A percentile compares a stretch with the other conserved stretches of the same genome.
Conservation (phyloP, 371 early-diverging fungal species). For the Syncephalastrum racemosum region DNA sequence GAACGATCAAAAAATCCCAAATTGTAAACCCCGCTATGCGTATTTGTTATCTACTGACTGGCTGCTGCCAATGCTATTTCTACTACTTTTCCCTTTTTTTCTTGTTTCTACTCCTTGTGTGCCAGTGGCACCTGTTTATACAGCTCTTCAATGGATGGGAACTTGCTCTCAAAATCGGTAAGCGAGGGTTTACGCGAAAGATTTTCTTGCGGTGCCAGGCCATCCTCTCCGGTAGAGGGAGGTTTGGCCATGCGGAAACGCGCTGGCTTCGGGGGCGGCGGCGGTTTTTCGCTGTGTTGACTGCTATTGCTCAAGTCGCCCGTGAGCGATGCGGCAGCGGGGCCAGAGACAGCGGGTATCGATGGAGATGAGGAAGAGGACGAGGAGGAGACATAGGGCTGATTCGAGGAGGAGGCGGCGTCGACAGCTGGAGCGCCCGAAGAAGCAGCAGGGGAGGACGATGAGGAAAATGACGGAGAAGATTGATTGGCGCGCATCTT, state of each 20-base stretch:
- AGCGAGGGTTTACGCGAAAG: slow-evolving; percentile 16
- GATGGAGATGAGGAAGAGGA: not conserved
- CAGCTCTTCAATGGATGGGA: slow-evolving; percentile 38
- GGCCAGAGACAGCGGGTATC: not conserved
- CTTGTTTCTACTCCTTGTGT: not conserved
- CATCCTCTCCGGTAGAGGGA: not conserved
- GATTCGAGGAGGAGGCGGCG: not conserved
- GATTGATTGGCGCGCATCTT: slow-evolving; percentile 19
- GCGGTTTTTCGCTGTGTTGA: slow-evolving; percentile 14
- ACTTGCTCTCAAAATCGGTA: slow-evolving; percentile 41
- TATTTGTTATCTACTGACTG: too few species aligned
- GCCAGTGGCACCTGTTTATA: slow-evolving; percentile 17
- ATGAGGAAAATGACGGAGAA: not conserved
- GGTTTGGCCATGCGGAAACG: slow-evolving; percentile 31
- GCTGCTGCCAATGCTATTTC: too few species aligned
- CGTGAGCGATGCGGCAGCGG: slow-evolving; percentile 9
- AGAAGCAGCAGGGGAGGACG: not conserved
- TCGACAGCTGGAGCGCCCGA: not conserved
- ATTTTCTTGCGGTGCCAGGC: slow-evolving; percentile 3
- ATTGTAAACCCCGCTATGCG: too few species aligned
- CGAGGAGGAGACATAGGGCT: not conserved
- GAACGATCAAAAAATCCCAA: too few species aligned
- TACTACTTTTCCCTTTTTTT: too few species aligned
- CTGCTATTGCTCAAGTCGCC: too few species aligned
- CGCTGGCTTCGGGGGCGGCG: slow-evolving; percentile 49